Evolutionary conservation across 106 monocot genomes (phyloP), one percentile per base, ranked within the genome.

Genomic region (Dendrobium catenatum): DNA sequence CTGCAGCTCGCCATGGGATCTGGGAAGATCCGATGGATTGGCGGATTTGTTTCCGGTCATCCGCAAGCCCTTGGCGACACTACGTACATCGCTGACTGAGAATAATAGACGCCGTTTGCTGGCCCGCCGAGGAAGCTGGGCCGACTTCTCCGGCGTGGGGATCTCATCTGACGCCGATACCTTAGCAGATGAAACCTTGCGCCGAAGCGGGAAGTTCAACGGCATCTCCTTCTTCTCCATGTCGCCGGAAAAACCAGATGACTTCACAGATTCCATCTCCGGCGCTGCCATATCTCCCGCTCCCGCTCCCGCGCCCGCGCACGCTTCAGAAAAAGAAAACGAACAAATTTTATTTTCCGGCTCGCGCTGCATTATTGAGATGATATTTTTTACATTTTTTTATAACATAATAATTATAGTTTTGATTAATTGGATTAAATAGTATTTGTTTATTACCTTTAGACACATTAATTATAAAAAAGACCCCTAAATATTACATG

Each of bases 81-180:
- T 81, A 78, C 81, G 83, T 46, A 90, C 90, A 79, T 88, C 86
- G 84, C 80, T 95, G 56, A 90, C 72, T 0, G 95, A 95, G 78
- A 86, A 86, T 5, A 81, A 87, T 2, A 92, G 81, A 68, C 79
- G 79, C 24, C 82, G 46, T 26, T 70, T 83, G 46, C 85, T 55
- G 64, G 64, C 18, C 72, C 77, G 82, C 80, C 83, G 81, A 1
- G 84, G 85, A 42, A 75, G 72, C 81, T 82, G 82, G 42, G 37
- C 68, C 40, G 84, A 79, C 86, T 86, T 95, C 90, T 90, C 90
- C 27, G 90, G 92, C 20, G 88, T 95, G 66, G 70, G 20, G 85
- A 92, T 87, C 76, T 84, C 70, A 22, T 79, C 84, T 20, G 80
- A 64, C 7, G 44, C 33, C 11, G 70, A 70, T 17, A 11, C 33